These are phyloP conservation scores for Phytophthora lateralis DNA, from an alignment of 352 stramenopile species.

Conservation along the genomic window DNA sequence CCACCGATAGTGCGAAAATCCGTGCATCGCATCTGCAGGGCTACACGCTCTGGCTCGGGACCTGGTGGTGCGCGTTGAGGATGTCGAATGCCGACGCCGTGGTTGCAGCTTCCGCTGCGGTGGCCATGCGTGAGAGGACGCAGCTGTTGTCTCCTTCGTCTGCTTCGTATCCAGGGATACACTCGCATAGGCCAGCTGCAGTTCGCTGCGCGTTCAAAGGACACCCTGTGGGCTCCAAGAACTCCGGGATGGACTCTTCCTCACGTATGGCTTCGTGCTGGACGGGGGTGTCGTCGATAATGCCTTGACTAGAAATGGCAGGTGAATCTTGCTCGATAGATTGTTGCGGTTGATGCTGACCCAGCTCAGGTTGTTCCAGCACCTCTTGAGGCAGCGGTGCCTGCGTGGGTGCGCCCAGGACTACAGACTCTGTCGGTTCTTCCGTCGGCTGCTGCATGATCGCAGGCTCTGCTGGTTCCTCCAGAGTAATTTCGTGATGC, in stretches of 20 bases:
- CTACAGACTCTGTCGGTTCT: not conserved
- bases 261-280: slow-evolving; percentile 4
- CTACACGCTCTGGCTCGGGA: slow-evolving; percentile 19
- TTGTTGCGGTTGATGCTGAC: not conserved
- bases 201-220: slow-evolving; percentile 39
- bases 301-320: not conserved
- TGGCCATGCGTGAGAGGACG: slow-evolving; percentile 33
- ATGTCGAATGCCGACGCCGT: slow-evolving; percentile 19
- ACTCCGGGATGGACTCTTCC: slow-evolving; percentile 6
- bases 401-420: not conserved
- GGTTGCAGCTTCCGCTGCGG: slow-evolving; percentile 17
- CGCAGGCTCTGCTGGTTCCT: not conserved
- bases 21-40: not conserved
- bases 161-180: slow-evolving; percentile 42
- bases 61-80: slow-evolving; percentile 14
- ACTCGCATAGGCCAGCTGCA: slow-evolving; percentile 49
- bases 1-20: not conserved
- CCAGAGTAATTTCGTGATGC: not conserved
- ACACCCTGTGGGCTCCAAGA: slow-evolving; percentile 22
- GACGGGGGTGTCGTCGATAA: not conserved
- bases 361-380: not conserved
- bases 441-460: not conserved
- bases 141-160: slow-evolving; percentile 35
- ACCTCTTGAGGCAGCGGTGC: slow-evolving; percentile 1
- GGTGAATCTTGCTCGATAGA: not conserved